Evolutionary conservation across 768 basidiomycete species (phyloP).

Genomic region (Trametes villosa): DNA sequence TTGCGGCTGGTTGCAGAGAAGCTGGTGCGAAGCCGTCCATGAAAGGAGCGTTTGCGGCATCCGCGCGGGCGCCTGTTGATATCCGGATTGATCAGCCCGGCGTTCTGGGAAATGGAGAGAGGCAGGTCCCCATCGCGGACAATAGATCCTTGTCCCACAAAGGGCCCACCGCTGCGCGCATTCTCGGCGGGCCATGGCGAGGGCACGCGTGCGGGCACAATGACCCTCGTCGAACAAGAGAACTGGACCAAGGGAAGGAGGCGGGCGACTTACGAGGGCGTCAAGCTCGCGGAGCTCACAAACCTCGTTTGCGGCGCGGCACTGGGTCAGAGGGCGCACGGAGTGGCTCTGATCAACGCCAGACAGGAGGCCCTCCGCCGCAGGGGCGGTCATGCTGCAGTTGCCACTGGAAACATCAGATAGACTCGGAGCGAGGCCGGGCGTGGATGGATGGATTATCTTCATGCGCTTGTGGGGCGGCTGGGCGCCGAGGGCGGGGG

Average conservation of each 20-base stretch:
- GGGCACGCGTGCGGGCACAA: constrained; percentile 7
- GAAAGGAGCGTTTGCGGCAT: constrained; percentile 22
- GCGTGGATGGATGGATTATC: constrained; percentile 9
- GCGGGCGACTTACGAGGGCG: constrained; percentile 16
- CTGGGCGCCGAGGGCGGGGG: neutral
- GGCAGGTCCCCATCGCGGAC: constrained; percentile 6
- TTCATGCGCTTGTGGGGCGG: constrained; percentile 19
- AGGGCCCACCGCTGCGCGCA: constrained; percentile 9
- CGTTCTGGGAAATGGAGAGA: constrained; percentile 10
- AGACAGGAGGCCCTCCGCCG: neutral
- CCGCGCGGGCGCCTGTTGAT: constrained; percentile 13
- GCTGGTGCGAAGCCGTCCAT: constrained; percentile 11
- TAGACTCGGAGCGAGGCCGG: neutral
- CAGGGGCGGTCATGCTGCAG: neutral
- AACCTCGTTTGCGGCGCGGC: constrained; percentile 15
- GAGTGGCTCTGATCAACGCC: constrained; percentile 1
- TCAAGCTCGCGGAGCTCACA: constrained; percentile 1
- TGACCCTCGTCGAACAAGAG: neutral
- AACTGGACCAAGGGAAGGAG: constrained; percentile 1
- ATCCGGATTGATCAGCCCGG: constrained; percentile 24
- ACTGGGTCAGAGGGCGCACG: constrained; percentile 21
- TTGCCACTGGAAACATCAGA: constrained; percentile 6
- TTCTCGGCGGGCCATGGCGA: constrained; percentile 1
- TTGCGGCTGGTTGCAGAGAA: constrained; percentile 11
- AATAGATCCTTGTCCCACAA: constrained; percentile 12